Evolutionary conservation across 2,329 filamentous ascomycete genomes (phyloP).

Genomic region (Penicillium frequentans): DNA sequence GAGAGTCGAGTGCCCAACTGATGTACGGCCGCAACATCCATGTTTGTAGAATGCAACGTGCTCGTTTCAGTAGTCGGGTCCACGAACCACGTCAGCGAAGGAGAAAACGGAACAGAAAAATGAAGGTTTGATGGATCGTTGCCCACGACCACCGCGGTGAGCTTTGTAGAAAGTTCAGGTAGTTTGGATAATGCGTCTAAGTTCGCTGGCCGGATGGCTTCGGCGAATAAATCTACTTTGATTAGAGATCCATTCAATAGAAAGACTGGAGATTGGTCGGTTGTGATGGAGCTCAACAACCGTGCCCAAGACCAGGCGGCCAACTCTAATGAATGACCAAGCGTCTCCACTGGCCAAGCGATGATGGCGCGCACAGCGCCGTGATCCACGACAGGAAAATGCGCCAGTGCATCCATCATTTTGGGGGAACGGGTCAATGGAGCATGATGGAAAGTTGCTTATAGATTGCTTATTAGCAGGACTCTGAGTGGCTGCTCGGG

Average conservation of each 20-base stretch:
- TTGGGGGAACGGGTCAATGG: constrained; percentile 1
- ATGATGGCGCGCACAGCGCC: constrained; percentile 12
- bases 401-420: not conserved
- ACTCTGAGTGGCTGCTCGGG: constrained; percentile 18
- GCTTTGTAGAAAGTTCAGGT: constrained; percentile 10
- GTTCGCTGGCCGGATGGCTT: constrained; percentile 16
- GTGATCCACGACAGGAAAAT: constrained; percentile 7
- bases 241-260: constrained; percentile 27
- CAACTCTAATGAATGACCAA: constrained; percentile 17
- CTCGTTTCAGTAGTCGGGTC: constrained; percentile 23
- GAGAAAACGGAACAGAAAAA: constrained; percentile 11
- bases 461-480: constrained; percentile 19
- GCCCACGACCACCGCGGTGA: constrained; percentile 27
- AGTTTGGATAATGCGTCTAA: constrained; percentile 11
- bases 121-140: constrained; percentile 4
- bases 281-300: constrained; percentile 32
- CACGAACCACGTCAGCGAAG: constrained; percentile 25
- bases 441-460: constrained; percentile 16
- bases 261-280: constrained; percentile 34
- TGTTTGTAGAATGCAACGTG: constrained; percentile 24
- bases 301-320: constrained; percentile 31
- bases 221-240: constrained; percentile 23
- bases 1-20: constrained; percentile 32
- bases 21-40: constrained; percentile 23
- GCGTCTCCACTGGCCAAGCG: constrained; percentile 18